phyloP scores from a whole-genome alignment of 805 yeast genomes.

The Dipodascus albidus region DNA sequence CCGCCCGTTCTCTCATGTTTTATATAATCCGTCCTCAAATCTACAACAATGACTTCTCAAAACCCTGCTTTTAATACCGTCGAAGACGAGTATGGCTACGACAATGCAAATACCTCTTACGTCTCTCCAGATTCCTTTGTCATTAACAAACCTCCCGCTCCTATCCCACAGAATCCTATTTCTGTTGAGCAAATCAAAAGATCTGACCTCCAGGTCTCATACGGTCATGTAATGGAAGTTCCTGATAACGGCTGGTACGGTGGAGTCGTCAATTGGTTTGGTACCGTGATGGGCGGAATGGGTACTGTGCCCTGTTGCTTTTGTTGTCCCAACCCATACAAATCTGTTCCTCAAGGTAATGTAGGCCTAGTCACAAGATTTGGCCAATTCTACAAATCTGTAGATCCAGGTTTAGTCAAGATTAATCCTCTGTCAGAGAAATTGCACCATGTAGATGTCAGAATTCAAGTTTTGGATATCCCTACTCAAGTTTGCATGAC shows the following conservation, averaged over 20 bases:
- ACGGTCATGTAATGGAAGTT: slow-evolving; percentile 27
- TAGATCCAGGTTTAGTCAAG: slow-evolving; percentile 57
- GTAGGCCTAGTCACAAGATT: slow-evolving; percentile 58
- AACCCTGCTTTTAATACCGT: neutral
- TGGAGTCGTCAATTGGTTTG: slow-evolving; percentile 24
- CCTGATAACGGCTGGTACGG: slow-evolving; percentile 30
- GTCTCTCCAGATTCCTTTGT: neutral
- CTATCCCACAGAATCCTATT: slow-evolving; percentile 14
- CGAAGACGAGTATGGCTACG: neutral
- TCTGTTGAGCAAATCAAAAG: slow-evolving; percentile 19
- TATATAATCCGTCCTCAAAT: neutral
- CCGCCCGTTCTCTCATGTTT: neutral
- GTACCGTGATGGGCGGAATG: slow-evolving; percentile 37
- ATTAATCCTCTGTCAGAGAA: slow-evolving; percentile 57
- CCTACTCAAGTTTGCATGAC: slow-evolving; percentile 63
- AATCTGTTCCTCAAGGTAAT: slow-evolving; percentile 49
- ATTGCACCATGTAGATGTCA: slow-evolving; percentile 39
- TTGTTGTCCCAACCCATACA: slow-evolving; percentile 48
- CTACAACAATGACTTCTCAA: neutral
- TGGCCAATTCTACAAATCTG: slow-evolving; percentile 53
- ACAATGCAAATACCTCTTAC: neutral
- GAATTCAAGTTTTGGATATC: slow-evolving; percentile 48
- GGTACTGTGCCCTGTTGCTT: slow-evolving; percentile 46
- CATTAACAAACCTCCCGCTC: neutral
- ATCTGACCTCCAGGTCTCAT: slow-evolving; percentile 21